A percentile compares a stretch with the other conserved stretches of the same genome.
These are phyloP conservation scores for Claviceps sp. DNA, from an alignment of 2,329 filamentous ascomycete genomes.

Conservation along the genomic window DNA sequence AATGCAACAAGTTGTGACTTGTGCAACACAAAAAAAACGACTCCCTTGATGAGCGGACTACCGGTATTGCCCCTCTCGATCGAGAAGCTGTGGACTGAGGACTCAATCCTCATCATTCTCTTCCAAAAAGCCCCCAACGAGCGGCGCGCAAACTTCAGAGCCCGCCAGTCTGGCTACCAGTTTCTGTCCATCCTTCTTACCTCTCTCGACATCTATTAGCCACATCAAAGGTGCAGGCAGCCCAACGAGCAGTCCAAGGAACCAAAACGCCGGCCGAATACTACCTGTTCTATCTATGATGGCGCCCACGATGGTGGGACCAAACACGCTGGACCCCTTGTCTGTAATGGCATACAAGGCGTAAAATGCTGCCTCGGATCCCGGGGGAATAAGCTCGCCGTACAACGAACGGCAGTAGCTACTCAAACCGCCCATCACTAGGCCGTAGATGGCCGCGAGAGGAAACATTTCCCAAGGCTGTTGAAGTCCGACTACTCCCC, in stretches of 20 bases:
- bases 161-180: conserved; percentile 49
- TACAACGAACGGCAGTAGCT: conserved; percentile 88
- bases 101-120: conserved; percentile 12
- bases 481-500: conserved; percentile 75
- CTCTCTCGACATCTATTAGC: conserved; percentile 71
- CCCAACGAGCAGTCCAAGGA: conserved; percentile 73
- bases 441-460: conserved; percentile 76
- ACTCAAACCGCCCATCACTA: conserved; percentile 85
- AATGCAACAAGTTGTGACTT: too few species aligned
- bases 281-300: conserved; percentile 78
- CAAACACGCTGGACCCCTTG: conserved; percentile 89
- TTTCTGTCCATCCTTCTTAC: conserved; percentile 53
- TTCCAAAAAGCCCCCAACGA: conserved; percentile 1
- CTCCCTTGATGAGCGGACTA: background rate
- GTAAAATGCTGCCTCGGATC: conserved; percentile 91
- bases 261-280: conserved; percentile 82
- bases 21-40: too few species aligned
- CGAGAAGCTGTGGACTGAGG: background rate
- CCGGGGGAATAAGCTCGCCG: conserved; percentile 85
- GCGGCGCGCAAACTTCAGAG: conserved; percentile 22
- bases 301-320: conserved; percentile 80
- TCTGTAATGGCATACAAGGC: conserved; percentile 95
- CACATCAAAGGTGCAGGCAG: conserved; percentile 75
- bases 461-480: conserved; percentile 96
- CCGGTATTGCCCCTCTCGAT: background rate